A percentile compares a stretch with the other conserved stretches of the same genome.
Evolutionary conservation across 2,329 filamentous ascomycete genomes (phyloP).

Genomic region (Beauveria medogensis): DNA sequence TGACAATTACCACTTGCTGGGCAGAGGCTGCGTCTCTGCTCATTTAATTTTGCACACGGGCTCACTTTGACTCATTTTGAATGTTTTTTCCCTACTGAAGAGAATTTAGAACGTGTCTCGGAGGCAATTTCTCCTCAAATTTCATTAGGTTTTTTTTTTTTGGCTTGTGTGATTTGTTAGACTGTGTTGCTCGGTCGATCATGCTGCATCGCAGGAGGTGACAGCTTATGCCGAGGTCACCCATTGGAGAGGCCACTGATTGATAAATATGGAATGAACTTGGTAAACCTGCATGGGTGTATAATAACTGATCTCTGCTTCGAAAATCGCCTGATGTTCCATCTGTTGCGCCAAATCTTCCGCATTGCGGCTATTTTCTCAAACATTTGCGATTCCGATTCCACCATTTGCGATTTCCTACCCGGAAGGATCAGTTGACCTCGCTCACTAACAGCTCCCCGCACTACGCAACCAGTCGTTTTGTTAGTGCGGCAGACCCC

Average conservation of each 20-base stretch:
- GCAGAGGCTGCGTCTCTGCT: slow-evolving; percentile 5
- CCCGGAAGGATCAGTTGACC: not conserved
- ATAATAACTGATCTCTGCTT: not conserved
- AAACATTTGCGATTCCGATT: slow-evolving; percentile 2
- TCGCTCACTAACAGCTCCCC: not conserved
- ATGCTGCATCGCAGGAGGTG: too few relatives aligned
- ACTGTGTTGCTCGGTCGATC: too few relatives aligned
- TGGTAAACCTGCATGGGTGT: not conserved
- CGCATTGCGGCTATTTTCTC: not conserved
- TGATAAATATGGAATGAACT: not conserved
- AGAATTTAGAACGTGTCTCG: too few relatives aligned
- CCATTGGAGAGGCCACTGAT: not conserved
- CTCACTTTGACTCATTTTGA: not conserved
- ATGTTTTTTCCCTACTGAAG: not conserved
- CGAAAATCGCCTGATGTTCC: not conserved
- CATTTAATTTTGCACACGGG: not conserved
- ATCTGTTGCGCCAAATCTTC: not conserved
- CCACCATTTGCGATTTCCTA: not conserved
- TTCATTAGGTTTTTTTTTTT: not conserved
- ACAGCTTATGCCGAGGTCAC: too few relatives aligned
- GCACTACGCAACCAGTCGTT: not conserved
- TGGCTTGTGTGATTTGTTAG: not conserved
- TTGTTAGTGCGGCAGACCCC: too few relatives aligned
- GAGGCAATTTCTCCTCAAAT: not conserved
- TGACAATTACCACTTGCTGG: slow-evolving; percentile 13